Evolutionary conservation across 305 asterid species (phyloP), one percentile per base, ranked within the genome.

Genomic region (Rubia occidens): DNA sequence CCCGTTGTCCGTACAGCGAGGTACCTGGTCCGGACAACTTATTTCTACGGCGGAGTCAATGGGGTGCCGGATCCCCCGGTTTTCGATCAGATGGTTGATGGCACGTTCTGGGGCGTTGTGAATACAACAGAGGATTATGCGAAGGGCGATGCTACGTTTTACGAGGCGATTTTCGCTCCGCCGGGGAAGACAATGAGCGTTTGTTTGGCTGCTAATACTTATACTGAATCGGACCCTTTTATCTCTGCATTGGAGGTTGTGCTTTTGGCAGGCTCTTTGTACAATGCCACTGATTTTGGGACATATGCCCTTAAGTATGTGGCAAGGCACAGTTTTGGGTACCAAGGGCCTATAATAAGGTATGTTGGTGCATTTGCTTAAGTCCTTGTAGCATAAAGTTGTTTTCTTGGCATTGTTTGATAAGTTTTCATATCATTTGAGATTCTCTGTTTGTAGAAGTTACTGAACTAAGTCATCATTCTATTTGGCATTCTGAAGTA

Each of bases 221-320:
- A 81, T 44, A 93, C 98, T 0, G 95, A 90, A 78, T 93, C 98
- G 0, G 97, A 93, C 78, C 98, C 97, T 71, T 93, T 93, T 82
- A 93, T 93, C 20, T 88, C 97, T 51, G 85, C 95, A 51, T 82
- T 93, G 53, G 97, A 90, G 80, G 80, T 88, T 76, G 85, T 93
- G 76, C 84, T 68, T 65, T 69, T 93, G 88, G 74, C 70, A 75
- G 84, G 82, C 82, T 95, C 89, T 49, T 53, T 90, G 83, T 93
- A 93, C 71, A 93, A 93, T 85, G 84, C 91, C 3, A 88, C 98
- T 0, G 86, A 93, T 84, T 90, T 93, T 76, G 73, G 64, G 26
- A 32, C 72, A 43, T 59, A 72, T 82, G 88, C 83, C 71, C 75
- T 93, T 72, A 78, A 82, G 68, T 83, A 90, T 84, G 80, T 88